Percentiles rank a stretch among this genome's conserved stretches.
Conservation (phyloP, 2,329 filamentous ascomycete genomes). For the Calonectria hongkongensis region DNA sequence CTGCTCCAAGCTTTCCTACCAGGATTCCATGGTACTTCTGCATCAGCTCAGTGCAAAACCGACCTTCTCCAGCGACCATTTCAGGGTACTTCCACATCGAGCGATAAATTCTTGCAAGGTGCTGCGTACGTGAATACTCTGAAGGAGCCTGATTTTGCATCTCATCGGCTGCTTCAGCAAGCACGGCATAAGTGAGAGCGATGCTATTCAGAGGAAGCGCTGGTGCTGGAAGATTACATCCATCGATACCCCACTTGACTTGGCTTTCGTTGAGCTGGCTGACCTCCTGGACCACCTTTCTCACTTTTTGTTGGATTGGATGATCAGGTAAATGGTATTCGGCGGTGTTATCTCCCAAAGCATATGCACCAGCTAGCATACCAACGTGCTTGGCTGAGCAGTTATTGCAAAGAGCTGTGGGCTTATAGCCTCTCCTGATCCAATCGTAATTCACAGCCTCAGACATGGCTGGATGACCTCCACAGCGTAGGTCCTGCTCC, state of each 20-base stretch:
- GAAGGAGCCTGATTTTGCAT: background rate
- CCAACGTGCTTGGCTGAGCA: slow-evolving; percentile 5
- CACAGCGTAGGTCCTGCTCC: background rate
- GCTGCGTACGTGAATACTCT: background rate
- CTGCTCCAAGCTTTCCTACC: background rate
- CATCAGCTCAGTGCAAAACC: background rate
- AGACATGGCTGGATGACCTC: background rate
- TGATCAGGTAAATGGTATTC: background rate
- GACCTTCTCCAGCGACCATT: background rate
- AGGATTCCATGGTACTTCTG: background rate
- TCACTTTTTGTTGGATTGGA: background rate
- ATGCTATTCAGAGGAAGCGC: background rate
- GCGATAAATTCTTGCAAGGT: background rate
- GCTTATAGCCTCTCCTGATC: background rate
- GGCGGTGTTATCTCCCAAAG: background rate
- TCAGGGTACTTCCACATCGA: background rate
- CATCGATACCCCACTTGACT: slow-evolving; percentile 1
- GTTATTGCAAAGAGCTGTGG: background rate
- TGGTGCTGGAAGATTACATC: background rate
- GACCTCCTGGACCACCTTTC: background rate
- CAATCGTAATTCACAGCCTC: background rate
- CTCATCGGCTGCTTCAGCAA: background rate
- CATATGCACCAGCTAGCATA: background rate
- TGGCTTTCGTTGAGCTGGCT: background rate
- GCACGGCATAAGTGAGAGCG: background rate